phyloP scores from a whole-genome alignment of 768 basidiomycete species.

The Calocera cornea region DNA sequence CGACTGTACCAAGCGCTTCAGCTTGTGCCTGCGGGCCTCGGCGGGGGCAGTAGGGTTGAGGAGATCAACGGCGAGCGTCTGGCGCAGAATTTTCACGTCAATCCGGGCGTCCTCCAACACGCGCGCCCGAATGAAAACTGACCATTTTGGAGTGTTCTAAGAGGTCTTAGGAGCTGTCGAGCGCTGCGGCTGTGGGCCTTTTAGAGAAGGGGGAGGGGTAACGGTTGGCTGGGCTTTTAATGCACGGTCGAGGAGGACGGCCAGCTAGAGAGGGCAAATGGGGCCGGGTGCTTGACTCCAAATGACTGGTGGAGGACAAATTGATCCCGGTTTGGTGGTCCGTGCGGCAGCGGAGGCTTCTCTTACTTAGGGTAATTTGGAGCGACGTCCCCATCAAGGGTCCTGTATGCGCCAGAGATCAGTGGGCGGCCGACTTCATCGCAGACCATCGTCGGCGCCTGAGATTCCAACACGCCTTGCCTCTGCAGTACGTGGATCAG shows the following conservation, averaged over 20 bases:
- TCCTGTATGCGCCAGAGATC: too few relatives aligned
- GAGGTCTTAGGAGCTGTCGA: not conserved
- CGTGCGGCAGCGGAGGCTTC: not conserved
- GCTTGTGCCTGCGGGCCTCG: slow-evolving; percentile 89
- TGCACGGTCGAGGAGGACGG: slow-evolving; percentile 4
- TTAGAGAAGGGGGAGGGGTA: not conserved
- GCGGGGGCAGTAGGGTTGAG: slow-evolving; percentile 84
- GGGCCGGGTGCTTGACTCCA: not conserved
- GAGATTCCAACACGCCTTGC: not conserved
- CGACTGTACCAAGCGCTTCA: slow-evolving; percentile 96
- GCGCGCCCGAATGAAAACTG: not conserved
- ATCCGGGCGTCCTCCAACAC: not conserved
- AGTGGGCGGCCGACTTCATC: too few relatives aligned
- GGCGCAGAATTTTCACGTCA: not conserved
- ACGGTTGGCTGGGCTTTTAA: not conserved
- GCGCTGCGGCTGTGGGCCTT: not conserved
- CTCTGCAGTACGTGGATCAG: too few relatives aligned
- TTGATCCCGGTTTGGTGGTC: slow-evolving; percentile 6
- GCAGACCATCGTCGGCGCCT: too few relatives aligned
- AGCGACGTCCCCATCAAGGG: not conserved
- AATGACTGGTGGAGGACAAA: slow-evolving; percentile 2
- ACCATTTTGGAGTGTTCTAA: not conserved
- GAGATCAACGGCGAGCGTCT: slow-evolving; percentile 96
- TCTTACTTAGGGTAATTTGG: not conserved
- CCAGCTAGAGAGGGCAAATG: slow-evolving; percentile 1